These are phyloP conservation scores for Isatis tinctoria DNA, from an alignment of 345 rosid species.

Conservation along the genomic window DNA sequence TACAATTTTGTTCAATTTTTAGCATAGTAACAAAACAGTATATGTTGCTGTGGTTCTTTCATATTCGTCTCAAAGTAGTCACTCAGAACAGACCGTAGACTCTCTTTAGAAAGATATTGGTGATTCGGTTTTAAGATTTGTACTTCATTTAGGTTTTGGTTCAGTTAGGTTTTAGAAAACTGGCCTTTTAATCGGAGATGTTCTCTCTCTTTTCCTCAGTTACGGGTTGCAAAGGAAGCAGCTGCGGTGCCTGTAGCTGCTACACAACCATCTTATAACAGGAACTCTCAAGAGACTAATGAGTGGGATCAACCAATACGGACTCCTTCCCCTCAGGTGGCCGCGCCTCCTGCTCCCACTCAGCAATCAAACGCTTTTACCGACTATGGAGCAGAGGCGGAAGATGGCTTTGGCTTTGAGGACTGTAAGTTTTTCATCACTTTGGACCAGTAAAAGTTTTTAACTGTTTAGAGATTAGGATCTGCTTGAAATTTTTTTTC, in stretches of 20 bases:
- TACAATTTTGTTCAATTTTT: not conserved
- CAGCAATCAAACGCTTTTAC: constrained; percentile 40
- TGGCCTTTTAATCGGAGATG: not conserved
- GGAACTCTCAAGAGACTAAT: constrained; percentile 42
- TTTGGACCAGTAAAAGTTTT: not conserved
- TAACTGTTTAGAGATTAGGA: not conserved
- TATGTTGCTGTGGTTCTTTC: not conserved
- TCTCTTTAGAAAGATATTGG: not conserved
- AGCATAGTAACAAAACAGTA: not conserved
- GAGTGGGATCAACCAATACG: constrained; percentile 55
- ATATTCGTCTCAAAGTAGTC: not conserved
- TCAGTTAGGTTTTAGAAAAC: not conserved
- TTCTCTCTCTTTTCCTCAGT: constrained; percentile 31
- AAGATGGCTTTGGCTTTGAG: constrained; percentile 51
- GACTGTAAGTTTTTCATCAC: constrained; percentile 52
- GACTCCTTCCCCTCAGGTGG: constrained; percentile 48
- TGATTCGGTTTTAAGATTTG: not conserved
- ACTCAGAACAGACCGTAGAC: not conserved
- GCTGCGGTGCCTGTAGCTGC: constrained; percentile 40
- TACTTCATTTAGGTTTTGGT: not conserved
- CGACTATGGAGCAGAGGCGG: constrained; percentile 47
- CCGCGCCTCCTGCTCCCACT: constrained; percentile 40
- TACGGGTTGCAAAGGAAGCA: constrained; percentile 63
- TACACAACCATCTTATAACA: constrained; percentile 48
- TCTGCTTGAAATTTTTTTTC: not conserved